Base-by-base conservation (phyloP, 2,329 filamentous ascomycete genomes). In the Fusarium dlaminii region DNA sequence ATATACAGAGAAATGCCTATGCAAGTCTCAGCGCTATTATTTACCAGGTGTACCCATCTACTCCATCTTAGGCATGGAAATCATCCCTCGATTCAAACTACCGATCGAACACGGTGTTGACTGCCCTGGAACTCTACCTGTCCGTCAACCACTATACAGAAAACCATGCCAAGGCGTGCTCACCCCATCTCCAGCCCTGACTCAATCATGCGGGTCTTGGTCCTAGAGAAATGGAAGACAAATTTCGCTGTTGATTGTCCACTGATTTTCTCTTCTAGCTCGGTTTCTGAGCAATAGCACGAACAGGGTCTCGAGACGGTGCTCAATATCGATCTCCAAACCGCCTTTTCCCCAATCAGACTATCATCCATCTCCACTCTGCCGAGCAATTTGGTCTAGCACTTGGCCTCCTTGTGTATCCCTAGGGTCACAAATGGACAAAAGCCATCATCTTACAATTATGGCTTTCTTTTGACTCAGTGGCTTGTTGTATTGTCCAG, bases 311-410 rank as follows among this genome's bases (percentile, higher is more conserved):
- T 76, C 46, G 52, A 75, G 63, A 73, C 67, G 49, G 68, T 66
- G 64, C 63, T 66, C 74, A 77, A 72, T 70, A 77, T 77, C 65
- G 74, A 77, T 78, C 65, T 75, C 66, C 75, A 75, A 66, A 46
- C 59, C 63, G 40, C 52, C 68, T 68, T 58, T 56, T 61, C 24
- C 61, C 73, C 66, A 76, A 76, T 76, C 43, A n/a, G 56, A 40
- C 63, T 70, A 46, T 62, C 43, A 57, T 48, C 37, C 52, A 64
- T 69, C 64, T 51, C 75, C 68, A 77, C 75, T 69, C 61, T 66
- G 29, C 61, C 40, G 52, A 68, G 63, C 68, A 63, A 65, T 69
- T 51, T 71, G 66, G 63, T 52, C 52, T 62, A 69, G 57, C 63
- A 72, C 55, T 72, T 72, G 45, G 37, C 62, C 62, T 70, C 65